Conservation (phyloP, 2,329 filamentous ascomycete species). For the Trichocomaceae sp. region DNA sequence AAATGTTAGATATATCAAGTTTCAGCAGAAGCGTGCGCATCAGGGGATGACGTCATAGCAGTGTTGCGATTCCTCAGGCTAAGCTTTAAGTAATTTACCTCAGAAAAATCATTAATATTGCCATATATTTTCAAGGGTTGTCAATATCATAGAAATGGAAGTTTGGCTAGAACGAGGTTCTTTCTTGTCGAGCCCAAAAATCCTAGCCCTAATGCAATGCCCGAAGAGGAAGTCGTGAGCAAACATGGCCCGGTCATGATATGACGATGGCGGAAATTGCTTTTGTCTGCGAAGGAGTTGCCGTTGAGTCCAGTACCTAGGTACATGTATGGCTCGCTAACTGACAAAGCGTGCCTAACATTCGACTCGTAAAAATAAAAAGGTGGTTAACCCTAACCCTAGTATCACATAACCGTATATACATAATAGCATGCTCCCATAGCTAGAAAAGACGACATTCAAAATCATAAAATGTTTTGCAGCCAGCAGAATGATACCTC, state of each 20-base stretch:
- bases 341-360: not conserved
- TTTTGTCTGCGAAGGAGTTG: not conserved
- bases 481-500: slow-evolving; percentile 6
- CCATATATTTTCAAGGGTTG: not conserved
- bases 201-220: not conserved
- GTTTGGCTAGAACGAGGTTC: no score
- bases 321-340: not conserved
- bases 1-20: no score
- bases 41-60: not conserved
- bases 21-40: not conserved
- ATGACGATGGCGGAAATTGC: not conserved
- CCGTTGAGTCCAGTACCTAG: not conserved
- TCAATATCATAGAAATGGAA: not conserved
- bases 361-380: no score
- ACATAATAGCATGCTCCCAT: not conserved
- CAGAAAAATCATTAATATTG: not conserved
- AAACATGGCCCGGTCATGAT: not conserved
- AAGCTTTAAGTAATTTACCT: not conserved
- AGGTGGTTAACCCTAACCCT: no score
- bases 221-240: not conserved
- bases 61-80: not conserved
- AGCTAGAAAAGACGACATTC: not conserved
- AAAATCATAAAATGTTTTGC: slow-evolving; percentile 4
- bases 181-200: not conserved
- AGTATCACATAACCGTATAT: not conserved